A percentile compares a stretch with the other conserved stretches of the same genome.
Conservation (phyloP, 345 rosid genomes). For the Lepidium didymum region DNA sequence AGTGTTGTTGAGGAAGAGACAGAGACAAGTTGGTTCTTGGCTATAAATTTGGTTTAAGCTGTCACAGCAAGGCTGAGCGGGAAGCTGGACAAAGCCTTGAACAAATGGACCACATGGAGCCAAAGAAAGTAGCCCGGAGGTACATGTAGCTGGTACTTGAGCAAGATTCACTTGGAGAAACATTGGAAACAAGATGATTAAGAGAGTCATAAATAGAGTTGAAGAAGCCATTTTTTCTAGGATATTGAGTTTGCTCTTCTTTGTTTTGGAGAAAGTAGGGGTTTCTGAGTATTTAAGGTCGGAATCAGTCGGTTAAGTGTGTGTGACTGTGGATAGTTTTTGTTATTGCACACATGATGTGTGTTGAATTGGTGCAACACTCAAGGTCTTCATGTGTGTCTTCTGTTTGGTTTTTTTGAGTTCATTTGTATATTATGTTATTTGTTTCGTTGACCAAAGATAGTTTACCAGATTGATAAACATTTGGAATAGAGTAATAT, state of each 20-base stretch:
- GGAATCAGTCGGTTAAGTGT: slow-evolving; percentile 37
- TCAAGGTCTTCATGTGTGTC: slow-evolving; percentile 30
- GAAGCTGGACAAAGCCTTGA: slow-evolving; percentile 50
- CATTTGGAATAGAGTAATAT: background rate
- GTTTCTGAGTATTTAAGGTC: slow-evolving; percentile 22
- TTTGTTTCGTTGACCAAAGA: slow-evolving; percentile 8
- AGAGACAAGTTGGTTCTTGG: slow-evolving; percentile 56
- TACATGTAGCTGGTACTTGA: slow-evolving; percentile 46
- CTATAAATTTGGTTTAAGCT: slow-evolving; percentile 47
- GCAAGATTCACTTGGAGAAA: slow-evolving; percentile 21
- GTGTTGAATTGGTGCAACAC: slow-evolving; percentile 31
- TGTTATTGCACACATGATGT: slow-evolving; percentile 42
- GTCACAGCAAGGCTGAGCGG: slow-evolving; percentile 55
- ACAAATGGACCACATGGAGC: slow-evolving; percentile 67
- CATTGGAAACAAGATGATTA: slow-evolving; percentile 19
- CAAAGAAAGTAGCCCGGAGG: slow-evolving; percentile 46
- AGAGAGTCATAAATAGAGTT: slow-evolving; percentile 25
- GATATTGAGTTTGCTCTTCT: slow-evolving; percentile 21
- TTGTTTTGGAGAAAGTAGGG: background rate
- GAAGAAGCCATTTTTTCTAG: slow-evolving; percentile 14
- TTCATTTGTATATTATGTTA: slow-evolving; percentile 9
- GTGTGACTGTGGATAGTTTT: slow-evolving; percentile 25
- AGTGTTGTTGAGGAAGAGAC: slow-evolving; percentile 58
- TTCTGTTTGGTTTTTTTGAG: background rate
- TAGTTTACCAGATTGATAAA: no score